A percentile compares a stretch with the other conserved stretches of the same genome.
Conservation (phyloP, 306 rosid species). For the Sophora flavescens region DNA sequence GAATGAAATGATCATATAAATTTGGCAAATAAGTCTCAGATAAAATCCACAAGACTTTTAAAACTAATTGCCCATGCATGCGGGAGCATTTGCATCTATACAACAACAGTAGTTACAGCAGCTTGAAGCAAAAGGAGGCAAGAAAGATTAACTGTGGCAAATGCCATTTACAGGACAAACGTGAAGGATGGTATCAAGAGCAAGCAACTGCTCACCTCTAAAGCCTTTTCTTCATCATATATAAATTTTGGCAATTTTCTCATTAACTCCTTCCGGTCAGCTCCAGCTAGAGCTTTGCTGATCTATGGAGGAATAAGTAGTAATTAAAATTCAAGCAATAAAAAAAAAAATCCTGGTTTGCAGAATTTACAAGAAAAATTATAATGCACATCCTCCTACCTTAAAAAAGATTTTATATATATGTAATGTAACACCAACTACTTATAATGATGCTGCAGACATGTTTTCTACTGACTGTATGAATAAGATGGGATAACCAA, state of each 20-base stretch:
- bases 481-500: slow-evolving; percentile 11
- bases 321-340: slow-evolving; percentile 39
- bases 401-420: slow-evolving; percentile 28
- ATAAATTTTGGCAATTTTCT: slow-evolving; percentile 95
- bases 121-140: slow-evolving; percentile 34
- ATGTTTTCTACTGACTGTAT: slow-evolving; percentile 28
- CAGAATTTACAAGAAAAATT: slow-evolving; percentile 18
- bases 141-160: slow-evolving; percentile 22
- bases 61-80: slow-evolving; percentile 22
- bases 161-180: slow-evolving; percentile 29
- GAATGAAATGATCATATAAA: slow-evolving; percentile 27
- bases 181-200: slow-evolving; percentile 37
- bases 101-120: neutral
- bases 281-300: slow-evolving; percentile 85
- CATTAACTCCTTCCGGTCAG: slow-evolving; percentile 91
- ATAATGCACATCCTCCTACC: slow-evolving; percentile 8
- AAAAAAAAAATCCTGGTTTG: slow-evolving; percentile 15
- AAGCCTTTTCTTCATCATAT: slow-evolving; percentile 93
- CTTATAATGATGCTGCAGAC: slow-evolving; percentile 11
- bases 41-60: slow-evolving; percentile 4
- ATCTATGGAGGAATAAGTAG: slow-evolving; percentile 62
- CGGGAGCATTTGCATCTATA: neutral
- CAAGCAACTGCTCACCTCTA: slow-evolving; percentile 75
- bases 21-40: slow-evolving; percentile 11
- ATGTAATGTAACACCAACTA: slow-evolving; percentile 2